These are phyloP conservation scores for Coemansia sp. DNA, from an alignment of 192 early-diverging fungal genomes.

Conservation along the genomic window DNA sequence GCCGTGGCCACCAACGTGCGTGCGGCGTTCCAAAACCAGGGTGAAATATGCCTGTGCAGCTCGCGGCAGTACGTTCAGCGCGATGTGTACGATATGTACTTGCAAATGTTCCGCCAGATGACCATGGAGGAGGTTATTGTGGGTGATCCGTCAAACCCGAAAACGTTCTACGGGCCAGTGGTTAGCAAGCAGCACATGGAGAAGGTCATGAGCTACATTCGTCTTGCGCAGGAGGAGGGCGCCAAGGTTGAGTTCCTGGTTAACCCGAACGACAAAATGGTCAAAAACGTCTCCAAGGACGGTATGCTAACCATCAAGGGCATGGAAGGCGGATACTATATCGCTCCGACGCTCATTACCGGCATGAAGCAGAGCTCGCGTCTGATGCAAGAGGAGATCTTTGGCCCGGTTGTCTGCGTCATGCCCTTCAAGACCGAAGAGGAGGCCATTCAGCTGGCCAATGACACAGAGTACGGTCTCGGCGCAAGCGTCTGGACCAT, in stretches of 20 bases:
- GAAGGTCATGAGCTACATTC: constrained; percentile 69
- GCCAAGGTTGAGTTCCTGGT: constrained; percentile 59
- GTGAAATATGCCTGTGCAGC: constrained; percentile 80
- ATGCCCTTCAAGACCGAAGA: constrained; percentile 72
- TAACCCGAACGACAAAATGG: constrained; percentile 18
- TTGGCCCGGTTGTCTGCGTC: constrained; percentile 82
- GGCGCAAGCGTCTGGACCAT: constrained; percentile 74
- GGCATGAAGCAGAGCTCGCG: constrained; percentile 49
- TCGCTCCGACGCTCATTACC: constrained; percentile 77
- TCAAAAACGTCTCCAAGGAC: constrained; percentile 44
- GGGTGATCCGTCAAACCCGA: constrained; percentile 66
- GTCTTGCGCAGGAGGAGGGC: constrained; percentile 60
- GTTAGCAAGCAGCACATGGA: constrained; percentile 69
- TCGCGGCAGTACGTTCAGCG: constrained; percentile 78
- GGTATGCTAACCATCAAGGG: constrained; percentile 41
- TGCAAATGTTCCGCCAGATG: constrained; percentile 57
- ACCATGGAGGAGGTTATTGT: constrained; percentile 57
- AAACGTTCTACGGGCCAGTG: constrained; percentile 70
- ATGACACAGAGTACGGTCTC: constrained; percentile 74
- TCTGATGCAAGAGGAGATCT: constrained; percentile 76
- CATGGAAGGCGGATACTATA: constrained; percentile 70
- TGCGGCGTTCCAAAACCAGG: constrained; percentile 70
- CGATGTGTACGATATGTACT: constrained; percentile 64
- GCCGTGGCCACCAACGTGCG: constrained; percentile 67
- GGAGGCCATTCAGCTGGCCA: constrained; percentile 69